phyloP scores from a whole-genome alignment of 371 early-diverging fungal species.

The Massospora cicadina region DNA sequence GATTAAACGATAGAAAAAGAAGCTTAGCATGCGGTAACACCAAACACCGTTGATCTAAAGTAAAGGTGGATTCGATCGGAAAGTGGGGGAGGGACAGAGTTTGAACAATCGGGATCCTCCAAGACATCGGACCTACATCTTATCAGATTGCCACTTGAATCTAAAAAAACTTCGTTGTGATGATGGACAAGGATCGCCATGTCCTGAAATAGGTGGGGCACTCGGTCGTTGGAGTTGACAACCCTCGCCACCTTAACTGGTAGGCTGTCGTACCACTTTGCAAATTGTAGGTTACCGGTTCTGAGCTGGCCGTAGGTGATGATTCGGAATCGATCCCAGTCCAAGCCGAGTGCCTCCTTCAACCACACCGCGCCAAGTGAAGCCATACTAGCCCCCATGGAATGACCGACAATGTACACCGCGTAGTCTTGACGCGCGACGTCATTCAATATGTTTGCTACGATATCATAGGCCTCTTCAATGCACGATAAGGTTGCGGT shows the following conservation, averaged over 20 bases:
- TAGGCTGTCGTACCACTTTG: neutral
- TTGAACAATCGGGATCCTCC: constrained; percentile 6
- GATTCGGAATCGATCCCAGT: neutral
- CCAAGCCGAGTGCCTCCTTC: neutral
- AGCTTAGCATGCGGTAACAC: neutral
- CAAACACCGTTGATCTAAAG: neutral
- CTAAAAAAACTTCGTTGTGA: neutral
- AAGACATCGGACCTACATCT: neutral
- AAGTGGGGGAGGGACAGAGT: neutral
- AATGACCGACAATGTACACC: neutral
- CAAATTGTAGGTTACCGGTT: constrained; percentile 1
- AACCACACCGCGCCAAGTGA: neutral
- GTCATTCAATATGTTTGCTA: neutral
- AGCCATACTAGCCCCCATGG: neutral
- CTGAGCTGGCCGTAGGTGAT: constrained; percentile 1
- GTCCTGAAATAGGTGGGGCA: neutral
- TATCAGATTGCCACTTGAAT: neutral
- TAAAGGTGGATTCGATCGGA: neutral
- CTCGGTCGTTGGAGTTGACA: constrained; percentile 1
- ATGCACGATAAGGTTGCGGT: neutral
- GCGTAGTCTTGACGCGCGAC: neutral
- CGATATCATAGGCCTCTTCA: neutral
- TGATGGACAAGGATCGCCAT: neutral
- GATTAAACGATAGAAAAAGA: too few relatives aligned
- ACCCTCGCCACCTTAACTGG: neutral